A percentile compares a stretch with the other conserved stretches of the same genome.
These are phyloP conservation scores for Viscum album DNA, from an alignment of 177 flowering plant species.

Conservation along the genomic window DNA sequence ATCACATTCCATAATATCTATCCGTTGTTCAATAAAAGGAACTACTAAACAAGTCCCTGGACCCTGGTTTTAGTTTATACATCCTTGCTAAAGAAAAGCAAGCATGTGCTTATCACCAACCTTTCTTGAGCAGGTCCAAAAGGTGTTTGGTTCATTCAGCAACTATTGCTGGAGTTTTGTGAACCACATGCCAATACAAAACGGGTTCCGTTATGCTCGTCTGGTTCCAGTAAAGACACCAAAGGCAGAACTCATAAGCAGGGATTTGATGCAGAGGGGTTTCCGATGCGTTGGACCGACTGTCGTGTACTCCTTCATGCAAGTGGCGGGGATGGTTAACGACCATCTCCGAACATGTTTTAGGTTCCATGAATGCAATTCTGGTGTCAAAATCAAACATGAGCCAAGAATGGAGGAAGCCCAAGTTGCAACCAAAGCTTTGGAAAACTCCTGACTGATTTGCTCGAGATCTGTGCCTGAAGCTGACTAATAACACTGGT, in stretches of 20 bases:
- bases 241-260: conserved; percentile 73
- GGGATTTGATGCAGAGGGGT: conserved; percentile 73
- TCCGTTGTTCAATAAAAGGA: too few relatives aligned
- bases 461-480: background rate
- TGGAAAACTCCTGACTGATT: conserved; percentile 19
- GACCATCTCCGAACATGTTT: conserved; percentile 69
- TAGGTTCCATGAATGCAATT: conserved; percentile 51
- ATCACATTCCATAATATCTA: too few relatives aligned
- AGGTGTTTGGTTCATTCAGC: conserved; percentile 72
- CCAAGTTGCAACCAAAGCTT: conserved; percentile 15
- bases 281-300: conserved; percentile 84
- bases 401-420: conserved; percentile 17
- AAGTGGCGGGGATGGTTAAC: conserved; percentile 71
- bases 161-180: conserved; percentile 78
- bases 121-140: conserved; percentile 42
- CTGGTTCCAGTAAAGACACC: conserved; percentile 82
- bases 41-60: too few relatives aligned
- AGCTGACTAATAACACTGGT: conserved; percentile 6
- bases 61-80: too few relatives aligned
- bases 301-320: conserved; percentile 77
- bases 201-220: conserved; percentile 52
- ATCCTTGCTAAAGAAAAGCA: too few relatives aligned
- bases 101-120: background rate
- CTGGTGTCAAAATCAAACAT: conserved; percentile 13
- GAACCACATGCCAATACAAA: conserved; percentile 52